phyloP scores from a whole-genome alignment of 2,329 filamentous ascomycete species.

The Macrophomina tecta region DNA sequence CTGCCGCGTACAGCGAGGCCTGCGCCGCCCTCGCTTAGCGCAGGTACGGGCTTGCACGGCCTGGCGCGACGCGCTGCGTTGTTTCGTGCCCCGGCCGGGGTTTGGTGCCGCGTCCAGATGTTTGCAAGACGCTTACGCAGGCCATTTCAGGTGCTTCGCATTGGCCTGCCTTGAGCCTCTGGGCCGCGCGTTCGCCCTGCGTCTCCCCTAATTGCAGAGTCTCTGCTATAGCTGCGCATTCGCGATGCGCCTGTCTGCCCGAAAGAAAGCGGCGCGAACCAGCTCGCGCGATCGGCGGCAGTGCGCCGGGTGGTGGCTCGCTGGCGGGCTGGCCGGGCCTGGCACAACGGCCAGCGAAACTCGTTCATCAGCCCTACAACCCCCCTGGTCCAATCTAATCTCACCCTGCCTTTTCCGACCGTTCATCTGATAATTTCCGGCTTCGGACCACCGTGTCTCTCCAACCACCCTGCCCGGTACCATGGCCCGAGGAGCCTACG shows the following conservation, averaged over 20 bases:
- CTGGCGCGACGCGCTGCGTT: slow-evolving; percentile 18
- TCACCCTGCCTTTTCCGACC: background rate
- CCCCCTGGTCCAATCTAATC: slow-evolving; percentile 18
- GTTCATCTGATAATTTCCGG: slow-evolving; percentile 26
- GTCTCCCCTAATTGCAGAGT: background rate
- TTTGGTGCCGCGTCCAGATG: slow-evolving; percentile 15
- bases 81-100: slow-evolving; percentile 15
- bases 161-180: slow-evolving; percentile 2
- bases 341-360: background rate
- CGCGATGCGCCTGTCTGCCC: background rate
- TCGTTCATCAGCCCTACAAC: slow-evolving; percentile 10
- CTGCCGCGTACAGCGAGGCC: background rate
- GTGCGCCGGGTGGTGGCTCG: background rate
- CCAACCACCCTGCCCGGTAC: background rate
- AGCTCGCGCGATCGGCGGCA: background rate
- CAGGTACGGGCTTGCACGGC: slow-evolving; percentile 20
- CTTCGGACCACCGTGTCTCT: background rate
- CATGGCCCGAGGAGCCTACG: slow-evolving; percentile 19
- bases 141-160: slow-evolving; percentile 4
- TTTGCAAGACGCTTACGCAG: slow-evolving; percentile 13
- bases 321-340: background rate
- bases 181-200: slow-evolving; percentile 1
- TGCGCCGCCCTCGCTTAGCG: slow-evolving; percentile 13
- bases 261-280: background rate
- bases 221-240: background rate